Evolutionary conservation across 2,329 filamentous ascomycete genomes (phyloP), one percentile per base, ranked within the genome.

Genomic region (Colletotrichum chlorophyti): DNA sequence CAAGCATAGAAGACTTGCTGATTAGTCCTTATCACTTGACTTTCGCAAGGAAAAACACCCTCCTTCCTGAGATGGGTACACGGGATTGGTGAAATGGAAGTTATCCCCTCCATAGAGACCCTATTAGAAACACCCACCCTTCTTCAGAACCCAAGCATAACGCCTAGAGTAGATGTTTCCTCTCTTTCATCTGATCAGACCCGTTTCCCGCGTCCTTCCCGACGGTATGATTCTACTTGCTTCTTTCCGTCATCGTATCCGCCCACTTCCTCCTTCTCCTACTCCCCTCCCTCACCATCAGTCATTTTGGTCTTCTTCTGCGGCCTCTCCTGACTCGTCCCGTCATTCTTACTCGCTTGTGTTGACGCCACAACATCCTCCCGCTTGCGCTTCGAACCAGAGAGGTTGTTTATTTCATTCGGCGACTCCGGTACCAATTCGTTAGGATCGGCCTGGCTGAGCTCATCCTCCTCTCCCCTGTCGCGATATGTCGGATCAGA

Each of bases 281-380:
- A n/a, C 31, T 27, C 29, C 9, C 27, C 19, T 9, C 3, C 69
- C 72, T 41, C 32, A 14, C 7, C 42, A 17, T 21, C 71, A 68
- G 15, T 73, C 71, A 21, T 74, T 71, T 7, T 74, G 71, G 10
- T 68, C 66, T 43, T 52, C 47, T 48, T 43, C 6, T n/a, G 45
- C 35, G 31, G 23, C 27, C 29, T 29, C 34, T 49, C 41, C 14
- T 48, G 26, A 8, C 34, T 34, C 57, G 43, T 38, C 26, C 35
- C 12, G 19, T 26, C 17, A 29, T 17, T 46, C 50, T 49, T 48
- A 12, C 12, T 11, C 11, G 21, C 34, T n/a, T 52, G 35, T 24
- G 21, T 19, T 27, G 21, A 11, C 10, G 21, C 43, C 23, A 5
- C 21, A 7, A 10, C 34, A 26, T 47, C n/a, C n/a, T n/a, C 17